Base-by-base conservation (phyloP, 768 basidiomycete genomes). In the Coprinopsis cinerea region DNA sequence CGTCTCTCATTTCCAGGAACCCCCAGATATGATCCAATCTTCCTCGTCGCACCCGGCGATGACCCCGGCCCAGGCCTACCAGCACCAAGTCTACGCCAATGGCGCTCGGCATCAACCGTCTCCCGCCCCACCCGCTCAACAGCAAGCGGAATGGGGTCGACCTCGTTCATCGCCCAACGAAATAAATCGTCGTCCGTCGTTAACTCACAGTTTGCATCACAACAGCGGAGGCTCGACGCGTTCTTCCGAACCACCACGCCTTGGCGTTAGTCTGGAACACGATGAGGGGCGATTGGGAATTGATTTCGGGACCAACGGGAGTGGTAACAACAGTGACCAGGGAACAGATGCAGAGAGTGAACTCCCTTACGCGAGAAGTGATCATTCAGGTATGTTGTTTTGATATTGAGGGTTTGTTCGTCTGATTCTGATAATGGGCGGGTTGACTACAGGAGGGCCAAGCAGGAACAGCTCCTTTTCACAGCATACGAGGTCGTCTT, bases 1-100 rank as follows among this genome's bases (percentile, higher is more conserved):
- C 72, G 78, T 35, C 55, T 68, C 26, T 3, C 70, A 45, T 61
- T 48, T 75, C 72, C 49, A 74, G 76, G 53, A 77, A 79, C 55
- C 71, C 73, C 37, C 70, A 74, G 57, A 77, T 78, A 63, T 61
- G 59, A 39, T 69, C 70, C 53, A 78, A 81, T 53, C 64, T 70
- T 40, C 52, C 51, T 34, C 67, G 17, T 46, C 72, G 15, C 71
- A 68, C 48, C 67, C 75, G 28, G 82, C 80, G 2, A 75, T 88
- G 45, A 85, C 86, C 2, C 81, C 85, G 37, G 84, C 86, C 9
- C 88, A 91, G 63, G 82, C 85, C 28, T 90, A 89, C 67, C 89
- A 88, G 59, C 80, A 82, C 6, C 85, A 90, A 63, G 75, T 88
- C 40, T 82, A 81, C 58, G 67, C 65, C 51, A 78, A 73, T 58